Evolutionary conservation across 2,329 filamentous ascomycete genomes (phyloP).

Genomic region (Fusarium acutatum): DNA sequence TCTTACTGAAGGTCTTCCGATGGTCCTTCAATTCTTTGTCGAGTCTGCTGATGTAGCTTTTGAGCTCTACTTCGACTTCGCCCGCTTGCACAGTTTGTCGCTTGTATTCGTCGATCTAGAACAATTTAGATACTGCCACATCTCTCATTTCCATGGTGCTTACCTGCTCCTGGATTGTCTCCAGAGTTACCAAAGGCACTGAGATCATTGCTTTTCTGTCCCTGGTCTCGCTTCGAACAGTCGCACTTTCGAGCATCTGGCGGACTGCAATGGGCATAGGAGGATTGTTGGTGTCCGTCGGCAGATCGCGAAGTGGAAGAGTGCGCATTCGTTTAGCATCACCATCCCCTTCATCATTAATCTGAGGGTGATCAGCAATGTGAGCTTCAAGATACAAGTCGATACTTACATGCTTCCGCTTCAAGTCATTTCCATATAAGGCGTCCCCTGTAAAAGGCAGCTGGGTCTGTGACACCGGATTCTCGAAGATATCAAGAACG

Average conservation of each 20-base stretch:
- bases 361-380: not conserved
- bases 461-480: constrained; percentile 50
- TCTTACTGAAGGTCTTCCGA: constrained; percentile 52
- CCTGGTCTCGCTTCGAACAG: constrained; percentile 8
- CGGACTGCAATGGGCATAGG: constrained; percentile 47
- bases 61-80: constrained; percentile 48
- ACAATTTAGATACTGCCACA: constrained; percentile 22
- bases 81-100: constrained; percentile 37
- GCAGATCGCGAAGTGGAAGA: constrained; percentile 30
- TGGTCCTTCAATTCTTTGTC: constrained; percentile 58
- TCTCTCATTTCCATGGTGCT: not conserved
- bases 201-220: constrained; percentile 35
- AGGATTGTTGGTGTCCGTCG: constrained; percentile 38
- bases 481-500: constrained; percentile 58
- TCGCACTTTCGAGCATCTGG: constrained; percentile 40
- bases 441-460: constrained; percentile 17
- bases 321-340: constrained; percentile 44
- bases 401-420: constrained; percentile 58
- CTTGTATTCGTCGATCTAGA: constrained; percentile 44
- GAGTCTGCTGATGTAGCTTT: constrained; percentile 53
- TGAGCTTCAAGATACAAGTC: not conserved
- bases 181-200: constrained; percentile 48
- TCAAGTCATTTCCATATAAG: constrained; percentile 48
- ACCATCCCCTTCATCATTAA: constrained; percentile 48
- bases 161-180: constrained; percentile 52